Percentiles rank a stretch among this genome's conserved stretches.
Conservation (phyloP, 208 protist species). For the Tritrichomonas musculus region DNA sequence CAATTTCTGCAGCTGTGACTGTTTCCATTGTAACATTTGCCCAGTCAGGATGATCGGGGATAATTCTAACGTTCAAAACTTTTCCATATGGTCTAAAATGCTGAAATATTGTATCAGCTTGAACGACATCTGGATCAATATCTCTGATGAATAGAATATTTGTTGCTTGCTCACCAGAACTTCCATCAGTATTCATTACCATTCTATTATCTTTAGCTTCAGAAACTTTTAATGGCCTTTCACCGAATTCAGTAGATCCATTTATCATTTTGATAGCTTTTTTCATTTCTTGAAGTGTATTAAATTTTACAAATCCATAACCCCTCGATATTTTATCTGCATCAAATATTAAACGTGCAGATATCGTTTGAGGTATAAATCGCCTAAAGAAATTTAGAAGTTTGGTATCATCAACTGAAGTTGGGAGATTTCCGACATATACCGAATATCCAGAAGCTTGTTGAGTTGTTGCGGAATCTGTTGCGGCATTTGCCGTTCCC, state of each 20-base stretch:
- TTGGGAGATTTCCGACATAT: not conserved
- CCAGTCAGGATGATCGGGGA: not conserved
- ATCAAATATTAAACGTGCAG: not conserved
- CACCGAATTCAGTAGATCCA: not conserved
- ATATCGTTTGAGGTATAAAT: not conserved
- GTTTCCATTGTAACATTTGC: not conserved
- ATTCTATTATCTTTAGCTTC: not conserved
- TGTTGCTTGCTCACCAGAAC: not conserved
- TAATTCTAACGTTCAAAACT: not conserved
- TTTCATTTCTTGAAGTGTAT: not conserved
- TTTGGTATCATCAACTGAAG: not conserved
- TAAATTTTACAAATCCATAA: constrained; percentile 22
- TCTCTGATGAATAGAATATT: not conserved
- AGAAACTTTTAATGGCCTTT: not conserved
- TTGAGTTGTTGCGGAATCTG: not conserved
- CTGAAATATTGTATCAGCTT: not conserved
- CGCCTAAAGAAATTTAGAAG: not conserved
- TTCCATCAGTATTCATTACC: no score
- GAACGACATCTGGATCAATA: not conserved
- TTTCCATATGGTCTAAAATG: not conserved
- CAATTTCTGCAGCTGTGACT: not conserved
- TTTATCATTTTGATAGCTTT: not conserved
- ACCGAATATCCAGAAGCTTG: not conserved
- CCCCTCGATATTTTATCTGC: not conserved
- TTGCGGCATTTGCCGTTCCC: not conserved